These are phyloP conservation scores for Claviceps pusilla DNA, from an alignment of 2,329 filamentous ascomycete genomes.

Conservation along the genomic window DNA sequence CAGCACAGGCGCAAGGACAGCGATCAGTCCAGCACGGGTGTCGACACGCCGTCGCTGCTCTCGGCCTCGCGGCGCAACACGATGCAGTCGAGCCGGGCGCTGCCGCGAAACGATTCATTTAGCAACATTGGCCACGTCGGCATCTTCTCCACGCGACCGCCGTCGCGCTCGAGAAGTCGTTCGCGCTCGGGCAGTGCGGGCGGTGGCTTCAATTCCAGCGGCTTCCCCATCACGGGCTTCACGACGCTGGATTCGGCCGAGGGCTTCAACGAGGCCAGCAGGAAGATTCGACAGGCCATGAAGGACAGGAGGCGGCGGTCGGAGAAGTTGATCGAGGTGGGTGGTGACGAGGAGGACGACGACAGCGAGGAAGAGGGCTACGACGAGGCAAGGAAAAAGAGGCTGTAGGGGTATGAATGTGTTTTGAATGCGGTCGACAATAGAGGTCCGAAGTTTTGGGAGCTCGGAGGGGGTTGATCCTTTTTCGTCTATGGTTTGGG, in stretches of 20 bases:
- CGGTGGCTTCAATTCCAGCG: constrained; percentile 43
- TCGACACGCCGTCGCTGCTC: constrained; percentile 22
- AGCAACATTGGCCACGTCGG: constrained; percentile 75
- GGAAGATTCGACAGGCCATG: constrained; percentile 77
- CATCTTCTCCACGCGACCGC: constrained; percentile 77
- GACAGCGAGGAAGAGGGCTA: constrained; percentile 29
- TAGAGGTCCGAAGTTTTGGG: too few species aligned
- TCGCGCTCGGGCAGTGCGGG: constrained; percentile 57
- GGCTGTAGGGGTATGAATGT: background rate
- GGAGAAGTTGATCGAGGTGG: constrained; percentile 23
- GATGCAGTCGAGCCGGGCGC: constrained; percentile 36
- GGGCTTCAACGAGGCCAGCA: constrained; percentile 67
- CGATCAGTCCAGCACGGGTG: constrained; percentile 28
- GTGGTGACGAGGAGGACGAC: constrained; percentile 20
- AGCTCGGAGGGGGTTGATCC: too few species aligned
- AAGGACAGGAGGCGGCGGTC: constrained; percentile 43
- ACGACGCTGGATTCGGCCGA: constrained; percentile 52
- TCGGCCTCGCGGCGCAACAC: constrained; percentile 32
- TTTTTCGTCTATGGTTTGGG: background rate
- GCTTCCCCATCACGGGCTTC: constrained; percentile 55
- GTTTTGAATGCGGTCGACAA: too few species aligned
- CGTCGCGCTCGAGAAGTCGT: constrained; percentile 60
- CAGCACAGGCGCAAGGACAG: constrained; percentile 29
- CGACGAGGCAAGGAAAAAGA: constrained; percentile 30
- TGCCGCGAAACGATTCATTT: constrained; percentile 84